Evolutionary conservation across 306 rosid species (phyloP).

Genomic region (Quercus engelmannii): DNA sequence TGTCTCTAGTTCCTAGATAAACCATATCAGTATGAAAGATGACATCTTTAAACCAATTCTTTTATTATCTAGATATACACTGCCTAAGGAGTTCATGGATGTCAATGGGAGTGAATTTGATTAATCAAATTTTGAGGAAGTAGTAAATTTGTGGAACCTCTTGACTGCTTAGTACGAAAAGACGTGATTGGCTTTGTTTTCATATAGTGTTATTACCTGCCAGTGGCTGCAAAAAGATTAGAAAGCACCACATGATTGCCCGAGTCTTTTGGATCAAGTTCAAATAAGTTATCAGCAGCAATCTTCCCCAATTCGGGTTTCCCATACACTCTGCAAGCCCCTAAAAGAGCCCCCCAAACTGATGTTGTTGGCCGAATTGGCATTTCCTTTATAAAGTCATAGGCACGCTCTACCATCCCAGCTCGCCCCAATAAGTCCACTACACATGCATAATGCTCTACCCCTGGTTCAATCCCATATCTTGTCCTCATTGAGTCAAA

Average conservation of each 20-base stretch:
- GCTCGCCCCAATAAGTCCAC: slow-evolving; percentile 80
- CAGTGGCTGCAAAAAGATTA: slow-evolving; percentile 73
- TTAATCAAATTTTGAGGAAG: neutral
- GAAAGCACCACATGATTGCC: slow-evolving; percentile 89
- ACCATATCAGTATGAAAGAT: neutral
- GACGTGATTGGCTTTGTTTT: neutral
- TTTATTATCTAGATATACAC: neutral
- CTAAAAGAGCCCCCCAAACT: slow-evolving; percentile 87
- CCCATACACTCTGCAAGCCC: slow-evolving; percentile 74
- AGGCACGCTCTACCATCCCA: slow-evolving; percentile 82
- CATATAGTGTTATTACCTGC: slow-evolving; percentile 47
- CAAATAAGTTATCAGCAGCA: slow-evolving; percentile 72
- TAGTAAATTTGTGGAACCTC: neutral
- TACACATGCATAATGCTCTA: slow-evolving; percentile 83
- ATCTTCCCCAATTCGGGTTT: slow-evolving; percentile 69
- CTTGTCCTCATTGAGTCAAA: slow-evolving; percentile 61
- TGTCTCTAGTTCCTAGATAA: neutral
- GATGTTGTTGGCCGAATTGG: slow-evolving; percentile 66
- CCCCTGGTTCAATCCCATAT: slow-evolving; percentile 58
- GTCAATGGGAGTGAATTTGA: neutral
- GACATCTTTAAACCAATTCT: neutral
- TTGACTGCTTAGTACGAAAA: neutral
- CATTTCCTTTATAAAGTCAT: slow-evolving; percentile 62
- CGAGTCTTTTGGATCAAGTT: slow-evolving; percentile 83
- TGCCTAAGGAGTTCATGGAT: neutral